Evolutionary conservation across 108 stramenopile species (phyloP), one percentile per base, ranked within the genome.

Genomic region (Cyclotella sp.): DNA sequence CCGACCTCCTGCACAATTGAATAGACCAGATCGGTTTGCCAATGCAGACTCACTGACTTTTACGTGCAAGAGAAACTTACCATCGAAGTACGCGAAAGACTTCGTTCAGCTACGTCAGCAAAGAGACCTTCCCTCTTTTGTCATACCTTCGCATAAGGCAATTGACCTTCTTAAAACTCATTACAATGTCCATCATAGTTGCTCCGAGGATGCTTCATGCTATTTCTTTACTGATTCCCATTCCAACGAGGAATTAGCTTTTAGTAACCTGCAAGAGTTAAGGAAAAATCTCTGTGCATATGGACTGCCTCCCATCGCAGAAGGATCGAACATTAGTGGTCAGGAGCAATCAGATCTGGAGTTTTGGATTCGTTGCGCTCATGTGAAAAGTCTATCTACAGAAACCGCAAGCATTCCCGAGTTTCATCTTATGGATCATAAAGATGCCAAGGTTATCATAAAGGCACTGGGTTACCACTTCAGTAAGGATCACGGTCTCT

Each of bases 261-360:
- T 81, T 69, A 54, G 45, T 40, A 51, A 26, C 41, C 13, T 81
- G 13, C 68, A 76, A 49, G 69, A 63, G 47, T 30, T 81, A 61
- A 61, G 79, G 41, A 42, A 62, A 61, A 70, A 81, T 55, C 52
- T 81, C 5, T 81, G 79, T 64, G 75, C 75, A 34, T 81, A 63
- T 22, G 79, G 79, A 26, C 41, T 81, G 41, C 79, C 79, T 34
- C 40, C 58, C 19, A 61, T 64, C 22, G 63, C 59, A 21, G 67
- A 73, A 28, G 61, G 62, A 41, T 22, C 62, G 26, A 57, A 43
- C 39, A 71, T 76, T 8, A 47, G 21, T 9, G 63, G 70, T 10
- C 13, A 27, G 16, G 59, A 76, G 27, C 18, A 22, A 42, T 16
- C 0, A 42, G 51, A 43, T 58, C 59, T 81, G 49, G 79, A 81